These are phyloP conservation scores for Paratinospora sagittata DNA, from an alignment of 164 flowering plant species.

Conservation along the genomic window DNA sequence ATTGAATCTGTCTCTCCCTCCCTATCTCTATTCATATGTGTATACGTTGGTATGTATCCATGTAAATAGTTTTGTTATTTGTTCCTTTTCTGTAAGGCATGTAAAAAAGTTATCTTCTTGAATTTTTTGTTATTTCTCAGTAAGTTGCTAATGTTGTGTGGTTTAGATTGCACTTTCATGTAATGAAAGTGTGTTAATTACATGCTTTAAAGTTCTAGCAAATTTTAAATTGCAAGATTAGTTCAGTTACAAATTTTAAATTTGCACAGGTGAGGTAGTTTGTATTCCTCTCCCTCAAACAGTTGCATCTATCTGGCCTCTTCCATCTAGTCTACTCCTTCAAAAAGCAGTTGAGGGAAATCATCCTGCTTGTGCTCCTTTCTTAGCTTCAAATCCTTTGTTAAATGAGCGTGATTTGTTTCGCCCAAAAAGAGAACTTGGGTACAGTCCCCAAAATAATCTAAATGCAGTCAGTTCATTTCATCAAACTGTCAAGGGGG, in stretches of 20 bases:
- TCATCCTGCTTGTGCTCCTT: conserved; percentile 28
- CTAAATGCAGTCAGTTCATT: conserved; percentile 18
- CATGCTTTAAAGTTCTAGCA: not conserved
- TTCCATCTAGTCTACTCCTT: conserved; percentile 84
- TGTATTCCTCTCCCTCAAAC: conserved; percentile 61
- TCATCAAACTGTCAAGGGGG: conserved; percentile 38
- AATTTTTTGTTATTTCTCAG: too few relatives aligned
- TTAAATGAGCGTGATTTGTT: conserved; percentile 38
- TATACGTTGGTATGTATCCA: too few relatives aligned
- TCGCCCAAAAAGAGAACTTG: conserved; percentile 52
- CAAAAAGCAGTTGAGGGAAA: conserved; percentile 56
- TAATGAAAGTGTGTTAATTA: not conserved
- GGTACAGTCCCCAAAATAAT: conserved; percentile 45
- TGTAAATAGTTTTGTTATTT: too few relatives aligned
- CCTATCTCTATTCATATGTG: too few relatives aligned
- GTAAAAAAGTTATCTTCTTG: too few relatives aligned
- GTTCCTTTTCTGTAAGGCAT: too few relatives aligned
- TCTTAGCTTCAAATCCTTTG: conserved; percentile 39
- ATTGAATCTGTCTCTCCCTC: not conserved
- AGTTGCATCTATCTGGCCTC: conserved; percentile 78
- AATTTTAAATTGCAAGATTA: not conserved
- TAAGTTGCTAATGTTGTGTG: too few relatives aligned
- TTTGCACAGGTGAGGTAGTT: conserved; percentile 60
- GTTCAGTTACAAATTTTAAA: not conserved
- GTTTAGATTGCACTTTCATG: too few relatives aligned